Evolutionary conservation across 2,329 filamentous ascomycete species (phyloP).

Genomic region (Trichoderma harzianum): DNA sequence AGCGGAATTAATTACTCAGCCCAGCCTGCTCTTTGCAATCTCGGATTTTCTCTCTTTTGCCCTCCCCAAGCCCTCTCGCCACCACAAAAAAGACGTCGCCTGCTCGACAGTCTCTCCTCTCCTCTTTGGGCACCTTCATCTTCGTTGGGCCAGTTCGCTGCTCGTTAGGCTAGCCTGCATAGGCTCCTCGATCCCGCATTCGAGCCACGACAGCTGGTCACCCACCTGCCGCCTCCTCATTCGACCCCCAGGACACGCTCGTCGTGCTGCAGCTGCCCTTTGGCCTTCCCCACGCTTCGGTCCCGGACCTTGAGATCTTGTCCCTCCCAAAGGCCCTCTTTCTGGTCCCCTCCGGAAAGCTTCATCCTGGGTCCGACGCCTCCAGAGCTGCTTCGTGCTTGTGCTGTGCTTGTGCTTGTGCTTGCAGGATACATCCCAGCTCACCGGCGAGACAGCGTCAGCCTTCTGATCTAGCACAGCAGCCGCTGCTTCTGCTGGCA

Average conservation of each 20-base stretch:
- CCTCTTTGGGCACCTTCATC: constrained; percentile 21
- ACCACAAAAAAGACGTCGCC: neutral
- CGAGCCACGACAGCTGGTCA: constrained; percentile 39
- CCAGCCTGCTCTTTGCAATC: neutral
- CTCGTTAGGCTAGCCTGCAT: constrained; percentile 38
- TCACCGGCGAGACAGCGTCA: constrained; percentile 30
- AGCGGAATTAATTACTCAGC: constrained; percentile 1
- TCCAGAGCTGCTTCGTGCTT: constrained; percentile 23
- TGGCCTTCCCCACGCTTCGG: constrained; percentile 33
- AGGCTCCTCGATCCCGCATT: constrained; percentile 36
- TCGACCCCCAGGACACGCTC: constrained; percentile 24
- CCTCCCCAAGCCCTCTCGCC: neutral
- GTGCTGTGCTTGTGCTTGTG: constrained; percentile 19
- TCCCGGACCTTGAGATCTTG: constrained; percentile 27
- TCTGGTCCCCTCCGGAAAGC: constrained; percentile 25
- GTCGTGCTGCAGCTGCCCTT: constrained; percentile 30
- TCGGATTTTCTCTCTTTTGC: neutral
- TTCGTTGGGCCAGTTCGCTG: constrained; percentile 30
- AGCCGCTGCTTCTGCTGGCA: constrained; percentile 9
- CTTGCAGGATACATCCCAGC: constrained; percentile 34
- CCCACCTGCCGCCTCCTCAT: constrained; percentile 32
- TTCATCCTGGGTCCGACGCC: constrained; percentile 24
- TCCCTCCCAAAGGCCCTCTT: constrained; percentile 26
- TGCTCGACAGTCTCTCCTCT: neutral
- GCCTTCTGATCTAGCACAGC: constrained; percentile 16